Evolutionary conservation across 2,329 filamentous ascomycete species (phyloP).

Genomic region (Trichoderma cornu-damae): DNA sequence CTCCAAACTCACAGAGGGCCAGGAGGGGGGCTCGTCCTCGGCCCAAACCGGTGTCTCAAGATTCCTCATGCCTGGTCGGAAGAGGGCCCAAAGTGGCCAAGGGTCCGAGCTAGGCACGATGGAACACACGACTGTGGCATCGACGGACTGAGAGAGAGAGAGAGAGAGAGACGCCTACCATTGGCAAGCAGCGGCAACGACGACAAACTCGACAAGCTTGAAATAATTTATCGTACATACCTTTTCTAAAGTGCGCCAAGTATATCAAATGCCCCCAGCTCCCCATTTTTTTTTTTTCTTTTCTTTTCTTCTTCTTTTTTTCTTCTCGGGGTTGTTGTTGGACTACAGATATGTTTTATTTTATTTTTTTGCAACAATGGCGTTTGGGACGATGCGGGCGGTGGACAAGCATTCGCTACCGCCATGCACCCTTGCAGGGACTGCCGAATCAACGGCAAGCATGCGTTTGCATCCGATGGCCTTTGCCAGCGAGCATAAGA

Average conservation of each 20-base stretch:
- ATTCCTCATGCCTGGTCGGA: slow-evolving; percentile 67
- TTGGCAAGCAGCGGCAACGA: neutral
- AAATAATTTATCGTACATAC: slow-evolving; percentile 11
- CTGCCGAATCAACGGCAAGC: neutral
- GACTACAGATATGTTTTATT: slow-evolving; percentile 9
- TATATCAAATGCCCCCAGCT: neutral
- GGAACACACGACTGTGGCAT: slow-evolving; percentile 35
- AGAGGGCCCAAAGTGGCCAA: slow-evolving; percentile 59
- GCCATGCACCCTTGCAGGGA: neutral
- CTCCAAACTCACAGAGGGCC: slow-evolving; percentile 62
- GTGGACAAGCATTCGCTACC: slow-evolving; percentile 1
- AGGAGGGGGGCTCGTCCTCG: slow-evolving; percentile 27
- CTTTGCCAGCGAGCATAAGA: neutral
- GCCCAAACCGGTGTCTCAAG: slow-evolving; percentile 42
- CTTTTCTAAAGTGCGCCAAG: slow-evolving; percentile 7
- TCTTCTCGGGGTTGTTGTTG: no score
- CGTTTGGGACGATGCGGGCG: slow-evolving; percentile 13
- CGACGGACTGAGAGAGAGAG: slow-evolving; percentile 18
- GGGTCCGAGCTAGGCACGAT: slow-evolving; percentile 68
- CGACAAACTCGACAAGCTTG: neutral
- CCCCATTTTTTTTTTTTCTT: slow-evolving; percentile 4
- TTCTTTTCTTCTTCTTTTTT: no score
- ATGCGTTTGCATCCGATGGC: neutral
- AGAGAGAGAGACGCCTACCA: neutral
- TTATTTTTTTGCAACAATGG: neutral